Conservation (phyloP, 306 rosid genomes). For the Corylus heterophylla region DNA sequence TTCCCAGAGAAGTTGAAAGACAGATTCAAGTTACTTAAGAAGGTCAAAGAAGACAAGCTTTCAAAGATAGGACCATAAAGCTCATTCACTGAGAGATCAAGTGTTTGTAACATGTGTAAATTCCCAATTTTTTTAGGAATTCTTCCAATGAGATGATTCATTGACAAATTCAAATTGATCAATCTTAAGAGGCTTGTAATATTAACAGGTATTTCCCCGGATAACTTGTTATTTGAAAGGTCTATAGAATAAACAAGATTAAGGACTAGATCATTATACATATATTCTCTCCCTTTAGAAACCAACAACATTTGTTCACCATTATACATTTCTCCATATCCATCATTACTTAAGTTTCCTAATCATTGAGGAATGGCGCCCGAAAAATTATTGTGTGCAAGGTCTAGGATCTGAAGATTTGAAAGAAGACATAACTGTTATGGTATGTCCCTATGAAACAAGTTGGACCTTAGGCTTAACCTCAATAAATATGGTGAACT, state of each 20-base stretch:
- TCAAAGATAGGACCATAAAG: conserved; percentile 3
- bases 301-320: too few relatives aligned
- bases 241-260: too few relatives aligned
- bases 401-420: background rate
- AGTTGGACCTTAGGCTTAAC: too few relatives aligned
- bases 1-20: too few relatives aligned
- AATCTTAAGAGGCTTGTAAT: background rate
- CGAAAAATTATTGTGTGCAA: too few relatives aligned
- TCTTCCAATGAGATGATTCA: conserved; percentile 15
- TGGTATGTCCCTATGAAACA: too few relatives aligned
- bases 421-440: background rate
- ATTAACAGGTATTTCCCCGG: conserved; percentile 17
- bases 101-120: conserved; percentile 5
- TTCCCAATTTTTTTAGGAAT: conserved; percentile 13
- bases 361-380: too few relatives aligned
- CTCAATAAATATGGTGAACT: too few relatives aligned
- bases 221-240: background rate
- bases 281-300: too few relatives aligned
- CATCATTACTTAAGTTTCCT: too few relatives aligned
- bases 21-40: background rate
- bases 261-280: too few relatives aligned
- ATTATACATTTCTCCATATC: too few relatives aligned
- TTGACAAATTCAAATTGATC: conserved; percentile 12
- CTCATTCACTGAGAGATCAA: background rate
- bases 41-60: background rate